Evolutionary conservation across 257 asterid species (phyloP).

Genomic region (Henckelia pumila): DNA sequence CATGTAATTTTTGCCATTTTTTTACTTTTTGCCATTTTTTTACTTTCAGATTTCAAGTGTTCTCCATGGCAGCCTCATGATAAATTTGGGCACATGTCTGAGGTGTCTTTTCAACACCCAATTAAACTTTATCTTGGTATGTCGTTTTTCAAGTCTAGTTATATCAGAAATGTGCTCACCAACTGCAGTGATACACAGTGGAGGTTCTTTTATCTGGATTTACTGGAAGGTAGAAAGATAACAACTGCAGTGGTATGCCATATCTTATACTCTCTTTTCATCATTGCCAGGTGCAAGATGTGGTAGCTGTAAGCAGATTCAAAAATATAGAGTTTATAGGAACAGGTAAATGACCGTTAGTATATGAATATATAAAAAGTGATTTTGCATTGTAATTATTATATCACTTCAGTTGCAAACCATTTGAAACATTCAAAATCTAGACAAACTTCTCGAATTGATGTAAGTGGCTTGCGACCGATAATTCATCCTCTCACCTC

Average conservation of each 20-base stretch:
- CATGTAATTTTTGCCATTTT: conserved; percentile 14
- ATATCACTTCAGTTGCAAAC: not conserved
- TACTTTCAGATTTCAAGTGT: conserved; percentile 67
- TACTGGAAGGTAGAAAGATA: not conserved
- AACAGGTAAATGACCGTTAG: conserved; percentile 39
- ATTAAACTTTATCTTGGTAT: conserved; percentile 91
- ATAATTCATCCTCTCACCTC: too few species aligned
- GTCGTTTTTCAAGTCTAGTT: conserved; percentile 20
- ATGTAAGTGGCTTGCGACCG: too few species aligned
- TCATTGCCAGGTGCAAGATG: conserved; percentile 71
- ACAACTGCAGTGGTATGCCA: not conserved
- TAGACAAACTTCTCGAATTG: too few species aligned
- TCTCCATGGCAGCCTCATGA: conserved; percentile 70
- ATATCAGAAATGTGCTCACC: conserved; percentile 24
- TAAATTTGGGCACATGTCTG: conserved; percentile 67
- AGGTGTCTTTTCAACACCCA: conserved; percentile 90
- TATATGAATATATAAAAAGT: not conserved
- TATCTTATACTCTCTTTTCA: conserved; percentile 23
- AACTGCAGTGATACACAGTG: conserved; percentile 13
- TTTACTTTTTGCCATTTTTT: conserved; percentile 19
- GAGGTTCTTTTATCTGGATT: not conserved
- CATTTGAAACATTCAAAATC: too few species aligned
- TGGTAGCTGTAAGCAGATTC: conserved; percentile 73
- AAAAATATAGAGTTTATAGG: conserved; percentile 59
- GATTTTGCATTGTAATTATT: not conserved